Percentiles rank a stretch among this genome's conserved stretches.
Conservation (phyloP, 352 stramenopile species). For the Globisporangium iwayamae region DNA sequence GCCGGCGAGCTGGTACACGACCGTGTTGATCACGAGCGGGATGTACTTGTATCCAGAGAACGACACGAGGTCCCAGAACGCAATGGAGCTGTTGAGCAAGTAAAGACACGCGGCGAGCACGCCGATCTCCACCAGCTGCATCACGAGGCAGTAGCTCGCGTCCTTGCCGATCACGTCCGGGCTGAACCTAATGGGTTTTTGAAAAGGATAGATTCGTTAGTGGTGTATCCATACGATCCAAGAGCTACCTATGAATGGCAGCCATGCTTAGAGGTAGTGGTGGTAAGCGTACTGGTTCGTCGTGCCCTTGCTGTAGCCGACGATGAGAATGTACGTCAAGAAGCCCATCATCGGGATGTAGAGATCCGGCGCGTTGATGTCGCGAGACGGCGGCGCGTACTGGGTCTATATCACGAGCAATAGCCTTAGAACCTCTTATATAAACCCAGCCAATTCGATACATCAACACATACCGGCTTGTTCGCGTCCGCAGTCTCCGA, state of each 20-base stretch:
- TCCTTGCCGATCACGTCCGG: constrained; percentile 95
- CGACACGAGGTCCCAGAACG: constrained; percentile 94
- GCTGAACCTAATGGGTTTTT: constrained; percentile 81
- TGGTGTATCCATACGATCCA: not conserved
- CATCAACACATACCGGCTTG: constrained; percentile 36
- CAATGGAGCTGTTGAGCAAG: constrained; percentile 90
- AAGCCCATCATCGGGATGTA: constrained; percentile 99
- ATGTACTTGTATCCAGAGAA: constrained; percentile 99
- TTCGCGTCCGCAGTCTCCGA: constrained; percentile 50
- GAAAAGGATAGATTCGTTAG: not conserved
- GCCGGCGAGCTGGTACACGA: constrained; percentile 85
- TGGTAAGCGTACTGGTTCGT: constrained; percentile 71
- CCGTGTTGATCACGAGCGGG: constrained; percentile 92
- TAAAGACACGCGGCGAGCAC: constrained; percentile 94
- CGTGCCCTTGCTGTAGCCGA: constrained; percentile 94
- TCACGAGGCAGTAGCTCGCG: constrained; percentile 88
- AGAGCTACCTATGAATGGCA: not conserved
- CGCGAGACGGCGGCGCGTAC: constrained; percentile 89
- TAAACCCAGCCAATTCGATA: not conserved
- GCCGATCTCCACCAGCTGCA: constrained; percentile 92
- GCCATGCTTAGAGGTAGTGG: not conserved
- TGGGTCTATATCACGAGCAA: constrained; percentile 38
- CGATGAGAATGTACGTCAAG: constrained; percentile 98
- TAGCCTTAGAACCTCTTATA: not conserved
- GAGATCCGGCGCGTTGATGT: constrained; percentile 98